Evolutionary conservation across 441 rosid species (phyloP).

Genomic region (Corymbia calophylla): DNA sequence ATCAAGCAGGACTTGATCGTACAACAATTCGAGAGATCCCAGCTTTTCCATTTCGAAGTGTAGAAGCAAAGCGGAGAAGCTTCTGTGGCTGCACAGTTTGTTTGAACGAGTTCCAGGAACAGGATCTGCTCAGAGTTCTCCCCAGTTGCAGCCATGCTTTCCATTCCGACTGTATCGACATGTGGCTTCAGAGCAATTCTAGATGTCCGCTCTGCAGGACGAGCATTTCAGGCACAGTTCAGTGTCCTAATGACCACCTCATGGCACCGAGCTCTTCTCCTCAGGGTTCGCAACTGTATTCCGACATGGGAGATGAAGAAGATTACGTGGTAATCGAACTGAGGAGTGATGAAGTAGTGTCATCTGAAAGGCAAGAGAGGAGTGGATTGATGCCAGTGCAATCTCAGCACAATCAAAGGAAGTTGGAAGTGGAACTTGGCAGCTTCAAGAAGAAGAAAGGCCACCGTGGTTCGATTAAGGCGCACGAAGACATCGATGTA

Average conservation of each 20-base stretch:
- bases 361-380: constrained; percentile 20
- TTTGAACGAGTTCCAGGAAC: constrained; percentile 50
- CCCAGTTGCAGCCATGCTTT: constrained; percentile 53
- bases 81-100: constrained; percentile 52
- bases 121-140: constrained; percentile 49
- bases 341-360: constrained; percentile 18
- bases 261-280: constrained; percentile 64
- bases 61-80: constrained; percentile 9
- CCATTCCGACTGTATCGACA: constrained; percentile 57
- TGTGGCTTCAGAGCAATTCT: constrained; percentile 47
- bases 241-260: constrained; percentile 30
- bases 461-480: constrained; percentile 30
- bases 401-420: constrained; percentile 19
- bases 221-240: constrained; percentile 36
- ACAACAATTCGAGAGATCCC: constrained; percentile 47
- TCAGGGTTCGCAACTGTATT: constrained; percentile 29
- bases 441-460: constrained; percentile 19
- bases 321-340: constrained; percentile 60
- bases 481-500: constrained; percentile 50
- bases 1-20: constrained; percentile 38
- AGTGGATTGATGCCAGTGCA: constrained; percentile 3
- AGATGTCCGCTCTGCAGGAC: constrained; percentile 66
- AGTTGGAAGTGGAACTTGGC: constrained; percentile 18
- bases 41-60: constrained; percentile 33
- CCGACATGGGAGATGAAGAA: constrained; percentile 33